A percentile compares a stretch with the other conserved stretches of the same genome.
Evolutionary conservation across 2,329 filamentous ascomycete species (phyloP).

Genomic region (Gnomoniopsis smithogilvyi): DNA sequence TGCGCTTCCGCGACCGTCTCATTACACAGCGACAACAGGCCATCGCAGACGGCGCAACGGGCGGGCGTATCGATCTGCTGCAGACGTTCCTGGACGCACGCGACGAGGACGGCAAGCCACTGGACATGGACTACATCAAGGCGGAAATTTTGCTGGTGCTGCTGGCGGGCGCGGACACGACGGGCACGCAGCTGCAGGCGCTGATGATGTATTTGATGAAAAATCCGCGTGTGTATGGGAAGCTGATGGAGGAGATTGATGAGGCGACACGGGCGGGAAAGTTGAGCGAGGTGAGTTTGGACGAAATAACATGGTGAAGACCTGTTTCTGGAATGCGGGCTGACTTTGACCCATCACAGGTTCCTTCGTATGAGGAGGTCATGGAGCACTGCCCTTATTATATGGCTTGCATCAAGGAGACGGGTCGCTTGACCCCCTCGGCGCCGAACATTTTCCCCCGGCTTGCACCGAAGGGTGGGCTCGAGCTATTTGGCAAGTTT

Average conservation of each 20-base stretch:
- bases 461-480: constrained; percentile 30
- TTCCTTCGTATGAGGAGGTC: constrained; percentile 31
- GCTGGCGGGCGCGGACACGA: constrained; percentile 13
- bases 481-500: constrained; percentile 22
- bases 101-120: constrained; percentile 41
- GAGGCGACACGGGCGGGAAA: constrained; percentile 30
- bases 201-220: constrained; percentile 38
- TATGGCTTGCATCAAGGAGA: constrained; percentile 47
- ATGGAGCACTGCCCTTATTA: constrained; percentile 43
- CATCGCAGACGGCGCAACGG: constrained; percentile 40
- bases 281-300: constrained; percentile 23
- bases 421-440: constrained; percentile 46
- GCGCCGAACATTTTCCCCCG: constrained; percentile 50
- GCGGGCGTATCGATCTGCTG: constrained; percentile 47
- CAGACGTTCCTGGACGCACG: constrained; percentile 46
- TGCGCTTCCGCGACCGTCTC: constrained; percentile 55
- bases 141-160: constrained; percentile 48
- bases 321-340: too few species aligned
- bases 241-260: constrained; percentile 46
- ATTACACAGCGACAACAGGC: constrained; percentile 45
- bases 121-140: constrained; percentile 48
- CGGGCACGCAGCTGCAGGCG: constrained; percentile 5
- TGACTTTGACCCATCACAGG: not conserved
- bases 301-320: too few species aligned
- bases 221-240: constrained; percentile 37